A percentile compares a stretch with the other conserved stretches of the same genome.
These are phyloP conservation scores for Lenwebbia sp. DNA, from an alignment of 345 rosid genomes.

Conservation along the genomic window DNA sequence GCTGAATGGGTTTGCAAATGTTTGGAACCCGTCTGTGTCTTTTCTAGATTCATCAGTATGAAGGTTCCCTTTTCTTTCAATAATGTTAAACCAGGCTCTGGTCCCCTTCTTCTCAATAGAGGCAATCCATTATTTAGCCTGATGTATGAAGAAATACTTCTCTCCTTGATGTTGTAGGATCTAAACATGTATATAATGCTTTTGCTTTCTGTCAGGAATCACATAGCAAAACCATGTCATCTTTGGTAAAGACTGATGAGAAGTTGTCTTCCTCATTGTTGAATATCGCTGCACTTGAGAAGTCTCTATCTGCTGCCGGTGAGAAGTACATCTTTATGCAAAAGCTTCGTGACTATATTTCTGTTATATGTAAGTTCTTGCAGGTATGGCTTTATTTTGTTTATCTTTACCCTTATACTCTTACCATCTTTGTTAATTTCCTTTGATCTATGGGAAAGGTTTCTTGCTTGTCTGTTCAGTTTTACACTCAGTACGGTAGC, in stretches of 20 bases:
- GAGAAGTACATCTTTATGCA: constrained; percentile 99
- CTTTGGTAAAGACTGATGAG: constrained; percentile 64
- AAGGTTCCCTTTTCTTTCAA: not conserved
- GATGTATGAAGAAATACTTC: not conserved
- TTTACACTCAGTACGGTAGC: too few species aligned
- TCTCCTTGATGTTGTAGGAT: not conserved
- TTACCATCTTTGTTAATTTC: not conserved
- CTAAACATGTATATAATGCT: not conserved
- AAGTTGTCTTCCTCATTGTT: constrained; percentile 75
- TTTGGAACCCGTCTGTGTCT: not conserved
- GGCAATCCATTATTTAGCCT: not conserved
- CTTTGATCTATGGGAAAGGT: not conserved
- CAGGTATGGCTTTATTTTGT: constrained; percentile 60
- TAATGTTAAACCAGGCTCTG: not conserved
- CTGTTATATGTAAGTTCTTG: constrained; percentile 93
- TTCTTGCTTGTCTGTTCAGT: not conserved
- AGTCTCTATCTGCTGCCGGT: constrained; percentile 70
- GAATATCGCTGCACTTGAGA: constrained; percentile 68
- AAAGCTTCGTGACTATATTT: constrained; percentile 90
- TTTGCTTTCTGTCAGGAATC: constrained; percentile 50
- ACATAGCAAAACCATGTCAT: constrained; percentile 47
- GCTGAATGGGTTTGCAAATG: not conserved
- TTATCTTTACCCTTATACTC: not conserved
- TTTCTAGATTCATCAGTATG: not conserved
- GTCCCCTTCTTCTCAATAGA: not conserved